Percentiles rank a stretch among this genome's conserved stretches.
Conservation (phyloP, 2,329 filamentous ascomycete species). For the Truncatella angustata region DNA sequence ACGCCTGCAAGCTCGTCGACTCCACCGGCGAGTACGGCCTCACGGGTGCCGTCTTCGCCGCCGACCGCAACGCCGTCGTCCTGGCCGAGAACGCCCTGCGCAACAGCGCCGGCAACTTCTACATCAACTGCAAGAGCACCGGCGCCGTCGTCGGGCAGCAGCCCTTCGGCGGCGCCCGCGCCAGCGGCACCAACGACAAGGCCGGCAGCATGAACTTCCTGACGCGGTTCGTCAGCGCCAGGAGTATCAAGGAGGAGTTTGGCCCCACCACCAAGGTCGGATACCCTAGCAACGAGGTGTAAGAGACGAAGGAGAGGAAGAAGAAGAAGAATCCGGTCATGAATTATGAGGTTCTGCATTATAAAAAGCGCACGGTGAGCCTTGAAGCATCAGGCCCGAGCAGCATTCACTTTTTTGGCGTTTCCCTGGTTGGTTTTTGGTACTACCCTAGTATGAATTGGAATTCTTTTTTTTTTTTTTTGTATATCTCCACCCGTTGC, state of each 20-base stretch:
- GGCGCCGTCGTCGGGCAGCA: slow-evolving; percentile 72
- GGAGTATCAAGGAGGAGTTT: slow-evolving; percentile 77
- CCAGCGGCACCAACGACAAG: slow-evolving; percentile 73
- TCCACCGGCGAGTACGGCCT: slow-evolving; percentile 73
- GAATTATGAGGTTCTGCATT: neutral
- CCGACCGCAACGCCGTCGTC: slow-evolving; percentile 63
- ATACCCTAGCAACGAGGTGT: slow-evolving; percentile 72
- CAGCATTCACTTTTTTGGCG: neutral
- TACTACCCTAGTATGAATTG: neutral
- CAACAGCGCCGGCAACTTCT: slow-evolving; percentile 79
- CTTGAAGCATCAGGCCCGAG: neutral
- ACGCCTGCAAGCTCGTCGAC: slow-evolving; percentile 65
- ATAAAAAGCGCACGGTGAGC: neutral
- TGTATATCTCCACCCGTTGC: no score
- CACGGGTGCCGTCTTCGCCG: slow-evolving; percentile 74
- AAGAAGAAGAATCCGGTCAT: no score
- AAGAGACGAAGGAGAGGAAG: neutral
- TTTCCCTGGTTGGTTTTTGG: neutral
- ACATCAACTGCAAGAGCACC: slow-evolving; percentile 81
- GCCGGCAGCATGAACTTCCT: slow-evolving; percentile 64
- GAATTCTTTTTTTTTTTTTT: no score
- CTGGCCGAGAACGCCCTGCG: slow-evolving; percentile 69
- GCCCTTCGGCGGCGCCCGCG: slow-evolving; percentile 67
- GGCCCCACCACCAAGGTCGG: slow-evolving; percentile 57
- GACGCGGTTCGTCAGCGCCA: slow-evolving; percentile 63